phyloP scores from a whole-genome alignment of 2,329 filamentous ascomycete genomes.

The Fusarium palustre region DNA sequence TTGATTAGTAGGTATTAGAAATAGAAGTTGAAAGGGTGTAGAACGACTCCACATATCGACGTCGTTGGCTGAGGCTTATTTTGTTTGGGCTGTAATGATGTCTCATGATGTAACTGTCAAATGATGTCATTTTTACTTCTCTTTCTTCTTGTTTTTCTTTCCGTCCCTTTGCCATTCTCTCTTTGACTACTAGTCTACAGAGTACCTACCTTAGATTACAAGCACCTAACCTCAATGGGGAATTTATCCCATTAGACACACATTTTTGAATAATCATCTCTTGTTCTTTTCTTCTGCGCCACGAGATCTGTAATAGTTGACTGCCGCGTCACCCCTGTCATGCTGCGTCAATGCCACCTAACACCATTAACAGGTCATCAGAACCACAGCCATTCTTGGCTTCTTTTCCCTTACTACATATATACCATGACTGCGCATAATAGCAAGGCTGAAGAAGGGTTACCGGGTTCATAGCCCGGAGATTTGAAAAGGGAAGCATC shows the following conservation, averaged over 20 bases:
- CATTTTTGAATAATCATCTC: not conserved
- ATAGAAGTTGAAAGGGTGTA: not conserved
- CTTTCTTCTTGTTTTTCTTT: not conserved
- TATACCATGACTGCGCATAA: not conserved
- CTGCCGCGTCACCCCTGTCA: constrained; percentile 26
- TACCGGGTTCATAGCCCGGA: constrained; percentile 10
- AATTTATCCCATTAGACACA: not conserved
- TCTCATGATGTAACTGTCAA: constrained; percentile 30
- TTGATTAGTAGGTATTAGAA: not conserved
- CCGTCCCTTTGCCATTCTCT: not conserved
- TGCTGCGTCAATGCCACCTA: constrained; percentile 23
- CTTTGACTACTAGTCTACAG: too few relatives aligned
- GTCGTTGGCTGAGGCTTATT: constrained; percentile 29
- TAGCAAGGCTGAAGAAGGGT: constrained; percentile 13
- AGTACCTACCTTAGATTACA: too few relatives aligned
- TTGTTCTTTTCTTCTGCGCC: constrained; percentile 11
- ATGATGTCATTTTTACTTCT: constrained; percentile 22
- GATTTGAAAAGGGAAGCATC: constrained; percentile 3
- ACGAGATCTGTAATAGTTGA: not conserved
- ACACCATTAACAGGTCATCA: not conserved
- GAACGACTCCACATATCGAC: constrained; percentile 20
- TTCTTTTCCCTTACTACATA: not conserved
- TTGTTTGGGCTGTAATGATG: constrained; percentile 9
- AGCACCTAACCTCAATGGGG: not conserved
- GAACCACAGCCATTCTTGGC: constrained; percentile 14